Evolutionary conservation across 768 basidiomycete species (phyloP).

Genomic region (Peribolospora kevripleyi): DNA sequence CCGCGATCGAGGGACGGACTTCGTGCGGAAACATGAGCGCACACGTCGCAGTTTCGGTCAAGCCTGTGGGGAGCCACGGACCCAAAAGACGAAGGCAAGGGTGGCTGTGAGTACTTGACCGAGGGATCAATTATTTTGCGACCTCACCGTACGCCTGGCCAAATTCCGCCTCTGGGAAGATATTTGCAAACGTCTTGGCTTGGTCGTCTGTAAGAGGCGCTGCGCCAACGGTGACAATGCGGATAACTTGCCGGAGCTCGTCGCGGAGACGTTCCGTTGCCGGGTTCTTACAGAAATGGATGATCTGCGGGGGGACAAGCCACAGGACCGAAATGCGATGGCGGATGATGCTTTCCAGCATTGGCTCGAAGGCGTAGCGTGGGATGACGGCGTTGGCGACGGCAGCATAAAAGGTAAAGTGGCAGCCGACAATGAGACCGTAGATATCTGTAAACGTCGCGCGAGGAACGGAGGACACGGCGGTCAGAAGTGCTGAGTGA

Average conservation of each 20-base stretch:
- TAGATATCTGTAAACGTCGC: slow-evolving; percentile 5
- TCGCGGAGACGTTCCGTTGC: not conserved
- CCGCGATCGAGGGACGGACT: not conserved
- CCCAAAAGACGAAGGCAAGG: not conserved
- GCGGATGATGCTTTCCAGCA: slow-evolving; percentile 4
- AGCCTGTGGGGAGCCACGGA: too few relatives aligned
- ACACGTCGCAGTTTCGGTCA: slow-evolving; percentile 1
- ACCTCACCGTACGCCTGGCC: slow-evolving; percentile 6
- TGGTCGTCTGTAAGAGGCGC: slow-evolving; percentile 8
- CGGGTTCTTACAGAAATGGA: slow-evolving; percentile 6
- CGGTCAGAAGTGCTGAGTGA: too few relatives aligned
- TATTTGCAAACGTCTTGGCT: not conserved
- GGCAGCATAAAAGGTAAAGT: not conserved
- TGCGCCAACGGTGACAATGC: slow-evolving; percentile 4
- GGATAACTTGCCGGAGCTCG: slow-evolving; percentile 1
- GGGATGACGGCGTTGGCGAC: not conserved
- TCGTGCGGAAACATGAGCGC: slow-evolving; percentile 4
- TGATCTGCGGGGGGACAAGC: slow-evolving; percentile 7
- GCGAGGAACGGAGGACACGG: not conserved
- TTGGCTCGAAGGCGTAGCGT: not conserved
- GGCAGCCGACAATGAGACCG: slow-evolving; percentile 5
- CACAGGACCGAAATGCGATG: slow-evolving; percentile 6
- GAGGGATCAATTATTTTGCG: too few relatives aligned
- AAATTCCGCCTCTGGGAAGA: not conserved
- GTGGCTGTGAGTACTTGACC: too few relatives aligned